Percentiles rank a stretch among this genome's conserved stretches.
phyloP scores from a whole-genome alignment of 2,329 filamentous ascomycete species.

The Cytospora paraplurivora region DNA sequence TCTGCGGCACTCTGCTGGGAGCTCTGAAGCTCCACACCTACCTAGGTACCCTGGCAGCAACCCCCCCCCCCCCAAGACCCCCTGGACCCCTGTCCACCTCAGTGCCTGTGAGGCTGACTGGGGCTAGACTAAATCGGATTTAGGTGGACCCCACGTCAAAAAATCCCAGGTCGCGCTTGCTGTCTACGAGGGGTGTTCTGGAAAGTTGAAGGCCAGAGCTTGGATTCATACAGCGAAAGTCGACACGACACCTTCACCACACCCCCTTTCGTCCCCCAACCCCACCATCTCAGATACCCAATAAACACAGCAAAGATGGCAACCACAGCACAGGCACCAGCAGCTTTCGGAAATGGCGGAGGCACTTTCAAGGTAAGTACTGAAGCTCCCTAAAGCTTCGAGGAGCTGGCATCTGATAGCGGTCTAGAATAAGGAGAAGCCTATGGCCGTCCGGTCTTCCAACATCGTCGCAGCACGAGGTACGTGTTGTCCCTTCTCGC shows the following conservation, averaged over 20 bases:
- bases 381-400: constrained; percentile 25
- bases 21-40: constrained; percentile 5
- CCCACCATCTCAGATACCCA: constrained; percentile 22
- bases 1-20: constrained; percentile 1
- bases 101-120: constrained; percentile 11
- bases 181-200: constrained; percentile 13
- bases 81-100: not conserved
- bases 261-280: constrained; percentile 23
- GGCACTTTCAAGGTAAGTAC: constrained; percentile 56
- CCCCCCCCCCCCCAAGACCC: not conserved
- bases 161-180: constrained; percentile 17
- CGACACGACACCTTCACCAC: constrained; percentile 12
- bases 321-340: constrained; percentile 46
- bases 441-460: constrained; percentile 89
- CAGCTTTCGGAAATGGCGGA: constrained; percentile 49
- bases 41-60: not conserved
- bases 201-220: constrained; percentile 9
- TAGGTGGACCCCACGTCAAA: constrained; percentile 19
- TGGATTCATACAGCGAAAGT: not conserved
- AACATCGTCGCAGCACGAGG: constrained; percentile 98
- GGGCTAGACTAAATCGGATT: constrained; percentile 14
- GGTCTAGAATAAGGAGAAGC: constrained; percentile 88
- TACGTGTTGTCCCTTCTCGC: constrained; percentile 44
- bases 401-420: constrained; percentile 38
- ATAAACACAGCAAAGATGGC: constrained; percentile 40